Evolutionary conservation across 1,284 basidiomycete genomes (phyloP), one percentile per base, ranked within the genome.

Genomic region (Entoloma clypeatum): DNA sequence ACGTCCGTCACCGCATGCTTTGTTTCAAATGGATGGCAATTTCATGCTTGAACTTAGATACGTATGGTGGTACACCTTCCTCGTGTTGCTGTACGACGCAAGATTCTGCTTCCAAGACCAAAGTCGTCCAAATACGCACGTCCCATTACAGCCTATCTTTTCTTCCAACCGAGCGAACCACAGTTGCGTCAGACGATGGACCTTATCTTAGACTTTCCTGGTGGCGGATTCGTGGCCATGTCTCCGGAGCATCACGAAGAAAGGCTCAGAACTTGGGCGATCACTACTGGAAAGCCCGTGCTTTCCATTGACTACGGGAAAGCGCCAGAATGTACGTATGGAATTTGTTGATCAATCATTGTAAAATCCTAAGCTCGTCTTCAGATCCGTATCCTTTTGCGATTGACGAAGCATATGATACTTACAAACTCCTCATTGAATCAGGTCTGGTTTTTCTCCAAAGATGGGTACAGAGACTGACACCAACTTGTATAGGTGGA

Each of bases 141-240:
- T 26, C 92, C 94, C 4, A 86, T 95, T 49, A 85, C 82, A 25
- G 84, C 78, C 0, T 86, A 85, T 69, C 69, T 99, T 7, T 97
- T 88, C 68, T 98, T 91, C 63, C 71, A 81, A 35, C 81, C 80
- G 4, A 74, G 80, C 7, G 81, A 84, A 48, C 64, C 69, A 11
- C 78, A 88, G 48, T 72, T 98, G 24, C 68, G 71, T 22, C 69
- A 75, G 29, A 71, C 81, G 3, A 87, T 80, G 10, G 89, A 95
- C 50, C 70, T 97, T 14, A 82, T 96, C 33, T 68, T 96, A 18
- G 95, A 99, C 60, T 85, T 92, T 49, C 93, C 94, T 14, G 95
- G 95, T 5, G 95, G 95, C 7, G 95, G 95, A 0, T 98, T 97
- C 63, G 85, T 98, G 38, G 89, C 90, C 25, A 97, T 98, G 93